A percentile compares a stretch with the other conserved stretches of the same genome.
phyloP scores from a whole-genome alignment of 2,329 filamentous ascomycete genomes.

The Scytalidium lignicola region DNA sequence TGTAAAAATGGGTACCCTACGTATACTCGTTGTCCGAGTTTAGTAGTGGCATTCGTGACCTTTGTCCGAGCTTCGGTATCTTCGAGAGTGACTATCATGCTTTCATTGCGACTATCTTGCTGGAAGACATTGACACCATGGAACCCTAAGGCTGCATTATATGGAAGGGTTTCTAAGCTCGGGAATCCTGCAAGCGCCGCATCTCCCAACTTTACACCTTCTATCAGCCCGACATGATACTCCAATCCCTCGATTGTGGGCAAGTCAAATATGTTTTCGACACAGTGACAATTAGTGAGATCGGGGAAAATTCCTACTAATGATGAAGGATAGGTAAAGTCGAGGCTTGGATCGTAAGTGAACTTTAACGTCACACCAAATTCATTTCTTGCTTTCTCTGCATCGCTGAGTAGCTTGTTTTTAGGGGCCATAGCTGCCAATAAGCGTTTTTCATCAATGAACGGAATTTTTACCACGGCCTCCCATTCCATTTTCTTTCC shows the following conservation, averaged over 20 bases:
- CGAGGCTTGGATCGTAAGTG: constrained; percentile 70
- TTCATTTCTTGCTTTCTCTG: constrained; percentile 77
- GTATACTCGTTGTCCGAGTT: constrained; percentile 80
- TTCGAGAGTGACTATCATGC: constrained; percentile 82
- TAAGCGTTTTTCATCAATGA: constrained; percentile 88
- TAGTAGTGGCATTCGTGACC: constrained; percentile 66
- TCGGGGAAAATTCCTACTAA: constrained; percentile 88
- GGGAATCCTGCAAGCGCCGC: constrained; percentile 91
- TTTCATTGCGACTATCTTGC: constrained; percentile 92
- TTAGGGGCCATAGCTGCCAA: constrained; percentile 81
- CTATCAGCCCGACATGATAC: constrained; percentile 75
- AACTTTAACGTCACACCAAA: constrained; percentile 94
- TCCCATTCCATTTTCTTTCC: constrained; percentile 99
- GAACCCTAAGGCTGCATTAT: constrained; percentile 75
- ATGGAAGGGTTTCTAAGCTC: constrained; percentile 78
- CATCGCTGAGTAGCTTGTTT: constrained; percentile 70
- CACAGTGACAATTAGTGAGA: constrained; percentile 77
- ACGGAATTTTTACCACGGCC: constrained; percentile 97
- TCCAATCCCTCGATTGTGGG: constrained; percentile 88
- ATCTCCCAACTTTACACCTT: constrained; percentile 75
- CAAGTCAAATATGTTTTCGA: constrained; percentile 94
- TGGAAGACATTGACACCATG: constrained; percentile 94
- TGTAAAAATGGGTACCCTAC: constrained; percentile 94
- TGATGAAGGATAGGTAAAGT: constrained; percentile 83
- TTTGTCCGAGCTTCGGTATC: constrained; percentile 68